Evolutionary conservation across 2,329 filamentous ascomycete genomes (phyloP).

Genomic region (Penicillium digitatum): DNA sequence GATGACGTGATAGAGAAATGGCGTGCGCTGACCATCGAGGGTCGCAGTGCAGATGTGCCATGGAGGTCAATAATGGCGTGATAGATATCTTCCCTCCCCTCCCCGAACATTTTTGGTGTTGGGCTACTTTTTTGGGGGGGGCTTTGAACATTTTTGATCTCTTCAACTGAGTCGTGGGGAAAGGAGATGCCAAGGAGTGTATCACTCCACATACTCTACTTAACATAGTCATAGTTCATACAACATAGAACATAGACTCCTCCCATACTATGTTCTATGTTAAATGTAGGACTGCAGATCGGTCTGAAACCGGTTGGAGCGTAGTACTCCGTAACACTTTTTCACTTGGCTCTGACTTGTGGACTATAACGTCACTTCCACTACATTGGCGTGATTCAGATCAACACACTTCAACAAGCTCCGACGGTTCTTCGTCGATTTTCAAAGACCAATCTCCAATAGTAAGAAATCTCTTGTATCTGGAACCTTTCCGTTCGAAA

Average conservation of each 20-base stretch:
- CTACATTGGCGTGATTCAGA: constrained; percentile 25
- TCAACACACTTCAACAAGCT: not conserved
- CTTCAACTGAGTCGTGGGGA: too few relatives aligned
- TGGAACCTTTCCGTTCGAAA: not conserved
- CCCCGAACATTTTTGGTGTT: too few relatives aligned
- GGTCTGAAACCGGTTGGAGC: not conserved
- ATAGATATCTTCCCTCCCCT: not conserved
- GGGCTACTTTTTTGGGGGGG: too few relatives aligned
- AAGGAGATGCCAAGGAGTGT: not conserved
- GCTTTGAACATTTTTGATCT: too few relatives aligned
- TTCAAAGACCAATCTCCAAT: not conserved
- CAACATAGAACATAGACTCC: not conserved
- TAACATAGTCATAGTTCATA: not conserved
- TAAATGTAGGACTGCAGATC: not conserved
- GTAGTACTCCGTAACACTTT: not conserved
- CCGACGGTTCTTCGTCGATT: not conserved
- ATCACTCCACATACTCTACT: not conserved
- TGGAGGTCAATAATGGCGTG: too few relatives aligned
- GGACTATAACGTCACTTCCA: constrained; percentile 23
- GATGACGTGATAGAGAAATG: constrained; percentile 9
- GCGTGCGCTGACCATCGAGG: not conserved
- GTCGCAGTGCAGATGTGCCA: too few relatives aligned
- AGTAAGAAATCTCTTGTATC: not conserved
- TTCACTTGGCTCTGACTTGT: constrained; percentile 5
- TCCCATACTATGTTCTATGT: too few relatives aligned